Conservation (phyloP, 257 asterid species). For the Primulina huaijiensis region DNA sequence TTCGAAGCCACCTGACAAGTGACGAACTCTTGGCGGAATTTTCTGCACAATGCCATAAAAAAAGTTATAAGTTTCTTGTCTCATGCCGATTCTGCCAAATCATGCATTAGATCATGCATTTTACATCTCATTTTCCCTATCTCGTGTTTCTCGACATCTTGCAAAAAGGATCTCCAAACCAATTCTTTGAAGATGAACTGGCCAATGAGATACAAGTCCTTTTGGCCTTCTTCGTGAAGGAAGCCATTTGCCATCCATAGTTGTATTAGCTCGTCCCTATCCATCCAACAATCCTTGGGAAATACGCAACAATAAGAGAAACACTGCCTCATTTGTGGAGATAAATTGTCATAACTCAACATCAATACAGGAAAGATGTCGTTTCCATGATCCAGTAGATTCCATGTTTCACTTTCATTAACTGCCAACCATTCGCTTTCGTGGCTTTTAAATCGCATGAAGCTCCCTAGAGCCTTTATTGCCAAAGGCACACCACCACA, state of each 20-base stretch:
- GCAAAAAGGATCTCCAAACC: slow-evolving; percentile 25
- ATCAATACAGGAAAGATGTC: slow-evolving; percentile 17
- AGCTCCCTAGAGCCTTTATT: slow-evolving; percentile 25
- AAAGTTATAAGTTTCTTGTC: slow-evolving; percentile 9
- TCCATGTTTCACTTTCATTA: slow-evolving; percentile 20
- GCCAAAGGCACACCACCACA: slow-evolving; percentile 29
- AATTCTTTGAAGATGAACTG: slow-evolving; percentile 20
- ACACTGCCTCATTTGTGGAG: slow-evolving; percentile 19
- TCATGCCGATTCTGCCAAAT: slow-evolving; percentile 24
- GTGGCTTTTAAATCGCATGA: slow-evolving; percentile 14
- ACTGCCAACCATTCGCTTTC: slow-evolving; percentile 26
- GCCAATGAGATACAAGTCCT: slow-evolving; percentile 14
- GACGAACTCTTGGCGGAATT: slow-evolving; percentile 14
- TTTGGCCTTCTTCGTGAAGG: not conserved
- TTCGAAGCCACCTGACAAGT: not conserved
- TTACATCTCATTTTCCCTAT: not conserved
- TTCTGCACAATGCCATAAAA: not conserved
- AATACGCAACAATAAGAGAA: slow-evolving; percentile 29
- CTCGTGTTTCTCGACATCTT: slow-evolving; percentile 3
- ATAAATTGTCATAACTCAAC: slow-evolving; percentile 30
- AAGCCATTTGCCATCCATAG: slow-evolving; percentile 30
- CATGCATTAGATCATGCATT: slow-evolving; percentile 33
- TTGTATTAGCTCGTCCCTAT: not conserved
- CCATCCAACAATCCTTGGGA: slow-evolving; percentile 23
- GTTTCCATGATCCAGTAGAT: not conserved